These are phyloP conservation scores for Angomonas deanei DNA, from an alignment of 208 protist species.

Conservation along the genomic window DNA sequence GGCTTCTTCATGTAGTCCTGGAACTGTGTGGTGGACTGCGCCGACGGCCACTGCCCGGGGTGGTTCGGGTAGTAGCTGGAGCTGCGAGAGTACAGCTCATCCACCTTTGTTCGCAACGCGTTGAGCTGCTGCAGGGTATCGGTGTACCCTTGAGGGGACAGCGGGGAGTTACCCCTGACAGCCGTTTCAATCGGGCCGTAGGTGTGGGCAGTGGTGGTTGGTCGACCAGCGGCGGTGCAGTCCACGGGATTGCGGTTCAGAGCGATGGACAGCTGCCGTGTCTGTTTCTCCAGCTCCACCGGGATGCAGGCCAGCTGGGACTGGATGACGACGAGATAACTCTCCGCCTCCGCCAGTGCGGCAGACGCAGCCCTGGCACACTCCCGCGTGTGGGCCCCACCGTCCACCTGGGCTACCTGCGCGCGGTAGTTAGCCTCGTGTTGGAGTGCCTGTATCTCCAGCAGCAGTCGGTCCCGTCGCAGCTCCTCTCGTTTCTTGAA, in stretches of 20 bases:
- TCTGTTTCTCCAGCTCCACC: conserved; percentile 12
- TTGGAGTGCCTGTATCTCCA: conserved; percentile 38
- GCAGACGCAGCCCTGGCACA: conserved; percentile 19
- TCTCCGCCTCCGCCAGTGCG: conserved; percentile 30
- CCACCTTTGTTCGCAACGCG: too few relatives aligned
- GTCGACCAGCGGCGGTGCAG: neutral
- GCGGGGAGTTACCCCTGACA: too few relatives aligned
- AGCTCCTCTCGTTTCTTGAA: conserved; percentile 26
- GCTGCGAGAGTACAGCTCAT: too few relatives aligned
- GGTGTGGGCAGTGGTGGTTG: too few relatives aligned
- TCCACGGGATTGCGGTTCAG: neutral
- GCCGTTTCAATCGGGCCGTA: too few relatives aligned
- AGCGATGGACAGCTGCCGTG: neutral
- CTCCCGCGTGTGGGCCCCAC: conserved; percentile 12
- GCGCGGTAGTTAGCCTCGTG: conserved; percentile 39
- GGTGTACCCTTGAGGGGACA: too few relatives aligned
- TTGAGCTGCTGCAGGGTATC: too few relatives aligned
- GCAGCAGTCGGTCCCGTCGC: conserved; percentile 34
- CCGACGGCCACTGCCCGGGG: too few relatives aligned
- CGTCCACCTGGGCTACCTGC: conserved; percentile 18
- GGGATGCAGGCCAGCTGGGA: conserved; percentile 14
- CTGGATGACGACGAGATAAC: conserved; percentile 28
- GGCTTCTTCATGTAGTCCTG: too few relatives aligned
- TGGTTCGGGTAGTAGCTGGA: too few relatives aligned
- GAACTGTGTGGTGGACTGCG: too few relatives aligned